Percentiles rank a stretch among this genome's conserved stretches.
Conservation (phyloP, 164 flowering plant genomes). For the Protea cynaroides region DNA sequence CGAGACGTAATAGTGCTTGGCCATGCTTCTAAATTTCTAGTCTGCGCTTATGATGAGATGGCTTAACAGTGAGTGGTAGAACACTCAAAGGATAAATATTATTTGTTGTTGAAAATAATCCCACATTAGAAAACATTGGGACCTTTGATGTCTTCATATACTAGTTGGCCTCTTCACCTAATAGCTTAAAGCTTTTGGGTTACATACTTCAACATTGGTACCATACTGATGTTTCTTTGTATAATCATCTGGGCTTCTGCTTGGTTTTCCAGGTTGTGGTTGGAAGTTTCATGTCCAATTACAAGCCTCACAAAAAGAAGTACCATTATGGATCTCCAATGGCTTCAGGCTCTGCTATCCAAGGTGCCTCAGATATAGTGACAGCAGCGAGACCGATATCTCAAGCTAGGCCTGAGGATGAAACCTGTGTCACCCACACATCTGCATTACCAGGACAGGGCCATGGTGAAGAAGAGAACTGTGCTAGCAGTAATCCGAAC, state of each 20-base stretch:
- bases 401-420: constrained; percentile 36
- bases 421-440: constrained; percentile 19
- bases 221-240: background rate
- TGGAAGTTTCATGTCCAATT: constrained; percentile 64
- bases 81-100: background rate
- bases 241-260: constrained; percentile 2
- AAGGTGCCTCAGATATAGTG: constrained; percentile 22
- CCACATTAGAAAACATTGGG: background rate
- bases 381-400: constrained; percentile 49
- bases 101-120: background rate
- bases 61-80: no score
- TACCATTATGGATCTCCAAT: constrained; percentile 24
- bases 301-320: constrained; percentile 38
- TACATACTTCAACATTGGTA: no score
- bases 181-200: no score
- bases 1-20: background rate
- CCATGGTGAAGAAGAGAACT: constrained; percentile 36
- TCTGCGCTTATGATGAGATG: no score
- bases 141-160: no score
- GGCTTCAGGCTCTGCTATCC: constrained; percentile 12
- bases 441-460: constrained; percentile 30
- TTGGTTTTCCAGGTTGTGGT: constrained; percentile 50
- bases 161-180: no score
- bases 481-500: constrained; percentile 15
- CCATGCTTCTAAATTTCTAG: background rate